A percentile compares a stretch with the other conserved stretches of the same genome.
Evolutionary conservation across 106 monocot species (phyloP).

Genomic region (Triglochin maritima): DNA sequence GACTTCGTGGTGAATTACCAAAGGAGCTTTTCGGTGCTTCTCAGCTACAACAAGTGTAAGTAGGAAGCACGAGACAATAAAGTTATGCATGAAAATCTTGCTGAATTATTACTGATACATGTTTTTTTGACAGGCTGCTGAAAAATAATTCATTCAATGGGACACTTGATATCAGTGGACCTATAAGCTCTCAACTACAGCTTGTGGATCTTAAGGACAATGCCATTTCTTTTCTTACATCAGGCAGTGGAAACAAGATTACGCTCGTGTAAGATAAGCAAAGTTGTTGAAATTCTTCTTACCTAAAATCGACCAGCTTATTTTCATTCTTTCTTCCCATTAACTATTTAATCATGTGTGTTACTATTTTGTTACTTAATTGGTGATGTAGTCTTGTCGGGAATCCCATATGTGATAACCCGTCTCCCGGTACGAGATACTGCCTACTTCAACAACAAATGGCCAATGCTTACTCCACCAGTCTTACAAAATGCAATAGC

Average conservation of each 20-base stretch:
- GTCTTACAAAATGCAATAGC: constrained; percentile 18
- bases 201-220: constrained; percentile 33
- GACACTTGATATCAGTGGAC: constrained; percentile 38
- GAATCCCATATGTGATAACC: constrained; percentile 31
- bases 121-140: constrained; percentile 33
- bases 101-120: neutral
- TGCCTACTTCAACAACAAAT: constrained; percentile 13
- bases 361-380: neutral
- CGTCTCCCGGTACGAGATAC: constrained; percentile 4
- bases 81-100: neutral
- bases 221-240: neutral
- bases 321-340: neutral
- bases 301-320: neutral
- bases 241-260: neutral
- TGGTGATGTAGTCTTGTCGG: constrained; percentile 25
- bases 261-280: constrained; percentile 5
- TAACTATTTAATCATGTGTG: neutral
- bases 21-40: constrained; percentile 35
- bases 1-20: constrained; percentile 47
- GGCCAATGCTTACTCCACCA: constrained; percentile 33
- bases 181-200: constrained; percentile 28
- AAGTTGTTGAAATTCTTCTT: neutral
- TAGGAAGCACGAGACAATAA: neutral
- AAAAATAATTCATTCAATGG: constrained; percentile 51
- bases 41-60: constrained; percentile 78